phyloP scores from a whole-genome alignment of 805 yeast genomes.

The Saccharomycopsis javanensis region DNA sequence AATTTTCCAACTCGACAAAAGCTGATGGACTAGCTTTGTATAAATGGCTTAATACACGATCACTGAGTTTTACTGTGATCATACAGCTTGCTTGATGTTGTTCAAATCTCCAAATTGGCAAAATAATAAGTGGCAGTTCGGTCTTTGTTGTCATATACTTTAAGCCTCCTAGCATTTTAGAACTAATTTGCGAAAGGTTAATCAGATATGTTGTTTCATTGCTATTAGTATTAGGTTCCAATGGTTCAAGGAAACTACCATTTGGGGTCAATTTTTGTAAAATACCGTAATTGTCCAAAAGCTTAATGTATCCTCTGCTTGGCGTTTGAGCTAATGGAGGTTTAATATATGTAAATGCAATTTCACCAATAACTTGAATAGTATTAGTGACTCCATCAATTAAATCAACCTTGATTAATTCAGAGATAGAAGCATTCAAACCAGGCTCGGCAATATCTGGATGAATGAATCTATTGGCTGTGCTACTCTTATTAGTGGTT shows the following conservation, averaged over 20 bases:
- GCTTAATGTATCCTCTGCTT: conserved; percentile 31
- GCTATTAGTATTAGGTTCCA: conserved; percentile 26
- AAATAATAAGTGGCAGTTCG: conserved; percentile 56
- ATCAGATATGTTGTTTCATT: conserved; percentile 32
- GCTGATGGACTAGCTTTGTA: conserved; percentile 27
- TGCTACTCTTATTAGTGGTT: conserved; percentile 4
- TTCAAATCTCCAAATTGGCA: conserved; percentile 88
- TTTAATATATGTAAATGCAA: conserved; percentile 63
- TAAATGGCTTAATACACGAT: conserved; percentile 31
- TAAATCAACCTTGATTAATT: conserved; percentile 65
- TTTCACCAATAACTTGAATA: conserved; percentile 70
- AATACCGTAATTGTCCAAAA: conserved; percentile 33
- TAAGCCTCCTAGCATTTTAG: conserved; percentile 69
- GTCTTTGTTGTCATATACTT: conserved; percentile 54
- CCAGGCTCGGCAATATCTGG: conserved; percentile 43
- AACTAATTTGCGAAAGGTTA: conserved; percentile 41
- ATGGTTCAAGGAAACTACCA: conserved; percentile 42
- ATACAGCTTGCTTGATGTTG: conserved; percentile 77
- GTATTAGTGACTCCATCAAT: conserved; percentile 53
- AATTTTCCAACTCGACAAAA: conserved; percentile 28
- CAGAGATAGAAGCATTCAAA: conserved; percentile 77
- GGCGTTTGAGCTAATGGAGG: conserved; percentile 29
- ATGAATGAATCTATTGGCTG: conserved; percentile 26
- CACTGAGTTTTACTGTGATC: conserved; percentile 53
- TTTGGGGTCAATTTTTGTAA: conserved; percentile 42